Conservation (phyloP, 31 red algal species). For the Asparagopsis taxiformis region DNA sequence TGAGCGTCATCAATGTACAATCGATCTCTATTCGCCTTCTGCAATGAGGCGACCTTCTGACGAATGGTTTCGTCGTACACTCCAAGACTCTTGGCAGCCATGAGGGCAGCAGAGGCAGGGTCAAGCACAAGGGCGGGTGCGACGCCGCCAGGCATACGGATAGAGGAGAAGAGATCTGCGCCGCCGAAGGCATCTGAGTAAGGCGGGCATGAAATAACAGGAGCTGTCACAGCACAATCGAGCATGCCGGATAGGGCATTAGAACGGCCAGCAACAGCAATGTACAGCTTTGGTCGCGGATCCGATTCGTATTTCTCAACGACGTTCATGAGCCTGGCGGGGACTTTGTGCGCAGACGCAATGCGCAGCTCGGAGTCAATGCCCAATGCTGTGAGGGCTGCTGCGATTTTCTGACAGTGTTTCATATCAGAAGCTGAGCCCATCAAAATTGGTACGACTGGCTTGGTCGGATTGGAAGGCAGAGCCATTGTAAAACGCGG, state of each 20-base stretch:
- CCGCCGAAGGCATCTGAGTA: constrained; percentile 96
- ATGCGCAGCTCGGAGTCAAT: constrained; percentile 91
- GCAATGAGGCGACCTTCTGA: constrained; percentile 60
- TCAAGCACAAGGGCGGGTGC: constrained; percentile 87
- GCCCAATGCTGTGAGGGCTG: constrained; percentile 69
- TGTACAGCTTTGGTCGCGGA: constrained; percentile 91
- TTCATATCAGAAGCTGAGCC: constrained; percentile 85
- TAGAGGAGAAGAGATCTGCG: constrained; percentile 87
- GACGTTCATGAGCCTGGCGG: constrained; percentile 73
- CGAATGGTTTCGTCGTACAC: constrained; percentile 62
- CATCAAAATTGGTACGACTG: constrained; percentile 97
- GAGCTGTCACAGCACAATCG: constrained; percentile 93
- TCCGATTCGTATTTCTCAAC: constrained; percentile 73
- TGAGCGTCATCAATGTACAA: constrained; percentile 93
- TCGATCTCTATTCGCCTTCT: constrained; percentile 90
- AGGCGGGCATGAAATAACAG: constrained; percentile 98
- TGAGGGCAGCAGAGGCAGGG: constrained; percentile 80
- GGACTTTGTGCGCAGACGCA: constrained; percentile 97
- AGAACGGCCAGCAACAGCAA: constrained; percentile 93
- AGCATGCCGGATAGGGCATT: constrained; percentile 97
- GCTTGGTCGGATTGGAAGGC: constrained; percentile 30
- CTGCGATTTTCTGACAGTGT: constrained; percentile 90
- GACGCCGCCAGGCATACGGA: constrained; percentile 97
- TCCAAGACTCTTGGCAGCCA: constrained; percentile 93
- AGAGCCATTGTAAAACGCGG: not conserved